These are phyloP conservation scores for Solanum virginianum DNA, from an alignment of 257 asterid species.

Conservation along the genomic window DNA sequence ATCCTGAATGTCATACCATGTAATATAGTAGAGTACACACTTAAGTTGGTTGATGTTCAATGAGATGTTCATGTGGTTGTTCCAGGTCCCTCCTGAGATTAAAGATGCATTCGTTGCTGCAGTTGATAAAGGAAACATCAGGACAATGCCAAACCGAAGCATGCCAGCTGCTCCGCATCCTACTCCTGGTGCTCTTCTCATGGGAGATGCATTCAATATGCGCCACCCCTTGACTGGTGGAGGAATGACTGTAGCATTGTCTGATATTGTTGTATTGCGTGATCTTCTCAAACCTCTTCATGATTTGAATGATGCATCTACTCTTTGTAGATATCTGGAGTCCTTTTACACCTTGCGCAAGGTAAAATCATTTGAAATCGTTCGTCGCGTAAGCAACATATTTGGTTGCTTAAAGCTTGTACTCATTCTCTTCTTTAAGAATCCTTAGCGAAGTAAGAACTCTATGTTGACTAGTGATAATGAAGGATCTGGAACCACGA, in stretches of 20 bases:
- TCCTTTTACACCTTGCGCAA: constrained; percentile 52
- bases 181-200: constrained; percentile 51
- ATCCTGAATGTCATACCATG: not conserved
- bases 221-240: constrained; percentile 68
- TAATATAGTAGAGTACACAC: not conserved
- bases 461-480: not conserved
- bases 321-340: constrained; percentile 39
- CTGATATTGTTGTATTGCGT: constrained; percentile 50
- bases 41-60: not conserved
- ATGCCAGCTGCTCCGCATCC: constrained; percentile 63
- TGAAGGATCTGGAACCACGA: not conserved
- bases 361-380: constrained; percentile 12
- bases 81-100: constrained; percentile 41
- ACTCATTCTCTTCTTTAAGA: not conserved
- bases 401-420: not conserved
- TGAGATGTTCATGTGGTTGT: not conserved
- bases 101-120: constrained; percentile 38
- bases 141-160: constrained; percentile 59
- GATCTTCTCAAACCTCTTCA: constrained; percentile 41
- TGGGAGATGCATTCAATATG: constrained; percentile 73
- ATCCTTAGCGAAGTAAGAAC: not conserved
- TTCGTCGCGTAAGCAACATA: not conserved
- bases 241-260: constrained; percentile 62
- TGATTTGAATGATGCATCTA: constrained; percentile 31
- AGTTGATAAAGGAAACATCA: constrained; percentile 40